phyloP scores from a whole-genome alignment of 345 rosid genomes.

The Eucalyptus pumila region DNA sequence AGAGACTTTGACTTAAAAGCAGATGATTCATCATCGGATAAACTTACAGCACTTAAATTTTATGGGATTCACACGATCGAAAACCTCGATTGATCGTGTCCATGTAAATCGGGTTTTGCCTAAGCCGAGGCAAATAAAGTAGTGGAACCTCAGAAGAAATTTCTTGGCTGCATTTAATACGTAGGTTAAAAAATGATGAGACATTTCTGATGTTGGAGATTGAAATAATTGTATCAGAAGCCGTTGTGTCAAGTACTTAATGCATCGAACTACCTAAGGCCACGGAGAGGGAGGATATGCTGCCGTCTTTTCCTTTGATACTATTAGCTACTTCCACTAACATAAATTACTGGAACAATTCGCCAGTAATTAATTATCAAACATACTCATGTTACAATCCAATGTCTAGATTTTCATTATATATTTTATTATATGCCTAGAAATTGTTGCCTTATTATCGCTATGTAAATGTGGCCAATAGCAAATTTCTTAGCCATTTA shows the following conservation, averaged over 20 bases:
- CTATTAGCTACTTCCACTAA: neutral
- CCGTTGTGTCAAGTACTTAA: neutral
- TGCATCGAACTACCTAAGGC: neutral
- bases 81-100: neutral
- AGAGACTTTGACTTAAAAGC: neutral
- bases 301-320: neutral
- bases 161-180: neutral
- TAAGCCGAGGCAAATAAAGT: neutral
- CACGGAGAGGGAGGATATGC: neutral
- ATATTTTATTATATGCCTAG: too few species aligned
- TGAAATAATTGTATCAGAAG: neutral
- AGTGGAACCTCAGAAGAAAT: neutral
- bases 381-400: too few species aligned
- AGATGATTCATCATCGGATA: neutral
- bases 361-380: too few species aligned
- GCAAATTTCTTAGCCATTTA: too few species aligned
- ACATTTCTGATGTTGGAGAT: neutral
- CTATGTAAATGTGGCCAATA: rapidly evolving
- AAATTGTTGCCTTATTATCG: rapidly evolving
- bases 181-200: neutral
- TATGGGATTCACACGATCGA: neutral
- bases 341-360: too few species aligned
- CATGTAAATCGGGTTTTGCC: neutral
- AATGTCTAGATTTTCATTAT: too few species aligned
- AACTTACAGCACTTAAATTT: neutral